These are phyloP conservation scores for Metschnikowia colocasiae DNA, from an alignment of 805 yeast species.

Conservation along the genomic window DNA sequence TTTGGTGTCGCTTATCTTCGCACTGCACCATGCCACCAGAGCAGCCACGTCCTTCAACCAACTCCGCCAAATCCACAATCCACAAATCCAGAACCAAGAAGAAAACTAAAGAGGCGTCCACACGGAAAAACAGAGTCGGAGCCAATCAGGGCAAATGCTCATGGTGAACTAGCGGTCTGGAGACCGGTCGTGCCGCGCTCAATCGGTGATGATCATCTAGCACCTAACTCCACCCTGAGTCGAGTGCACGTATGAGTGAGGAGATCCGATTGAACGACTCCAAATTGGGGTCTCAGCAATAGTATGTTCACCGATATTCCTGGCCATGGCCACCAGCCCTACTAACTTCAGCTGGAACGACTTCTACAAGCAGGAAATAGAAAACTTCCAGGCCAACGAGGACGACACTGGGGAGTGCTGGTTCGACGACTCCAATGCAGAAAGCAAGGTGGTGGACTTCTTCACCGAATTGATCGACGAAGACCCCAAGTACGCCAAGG, in stretches of 20 bases:
- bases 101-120: too few relatives aligned
- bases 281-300: constrained; percentile 79
- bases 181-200: too few relatives aligned
- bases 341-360: constrained; percentile 69
- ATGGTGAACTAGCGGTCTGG: too few relatives aligned
- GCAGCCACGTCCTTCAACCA: too few relatives aligned
- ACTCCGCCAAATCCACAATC: too few relatives aligned
- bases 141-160: too few relatives aligned
- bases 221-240: too few relatives aligned
- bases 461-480: constrained; percentile 38
- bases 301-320: constrained; percentile 40
- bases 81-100: too few relatives aligned
- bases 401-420: constrained; percentile 93
- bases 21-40: neutral
- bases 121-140: too few relatives aligned
- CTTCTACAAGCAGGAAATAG: constrained; percentile 69
- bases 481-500: constrained; percentile 16
- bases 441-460: constrained; percentile 73
- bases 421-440: constrained; percentile 96
- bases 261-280: constrained; percentile 63
- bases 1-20: neutral
- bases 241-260: constrained; percentile 10
- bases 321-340: too few relatives aligned
- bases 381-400: constrained; percentile 68
- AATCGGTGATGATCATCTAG: too few relatives aligned